A percentile compares a stretch with the other conserved stretches of the same genome.
These are phyloP conservation scores for Graphilbum fragrans DNA, from an alignment of 2,329 filamentous ascomycete genomes.

Conservation along the genomic window DNA sequence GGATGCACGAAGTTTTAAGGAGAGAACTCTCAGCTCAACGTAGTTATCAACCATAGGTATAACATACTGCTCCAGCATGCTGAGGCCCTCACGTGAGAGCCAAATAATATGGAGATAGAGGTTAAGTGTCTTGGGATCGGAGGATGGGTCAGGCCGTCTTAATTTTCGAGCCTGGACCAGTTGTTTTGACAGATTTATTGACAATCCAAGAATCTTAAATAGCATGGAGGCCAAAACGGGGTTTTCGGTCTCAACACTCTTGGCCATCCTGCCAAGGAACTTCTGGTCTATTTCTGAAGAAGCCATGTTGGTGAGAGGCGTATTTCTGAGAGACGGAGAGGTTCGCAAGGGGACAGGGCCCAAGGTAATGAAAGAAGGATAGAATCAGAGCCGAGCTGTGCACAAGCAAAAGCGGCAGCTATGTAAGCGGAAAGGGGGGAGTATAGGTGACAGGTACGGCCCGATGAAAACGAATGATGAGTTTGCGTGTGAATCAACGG, in stretches of 20 bases:
- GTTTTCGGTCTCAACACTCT: slow-evolving; percentile 64
- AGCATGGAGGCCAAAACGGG: slow-evolving; percentile 70
- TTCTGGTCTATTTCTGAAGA: slow-evolving; percentile 97
- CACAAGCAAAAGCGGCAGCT: too few species aligned
- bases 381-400: too few species aligned
- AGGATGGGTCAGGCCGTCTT: slow-evolving; percentile 67
- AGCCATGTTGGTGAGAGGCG: slow-evolving; percentile 66
- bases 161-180: slow-evolving; percentile 74
- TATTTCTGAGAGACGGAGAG: too few species aligned
- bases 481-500: too few species aligned
- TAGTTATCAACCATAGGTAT: slow-evolving; percentile 71
- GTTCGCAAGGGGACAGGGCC: too few species aligned
- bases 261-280: slow-evolving; percentile 82
- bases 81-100: slow-evolving; percentile 82
- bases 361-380: not conserved
- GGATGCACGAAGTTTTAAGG: slow-evolving; percentile 82
- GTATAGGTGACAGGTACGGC: too few species aligned
- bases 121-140: slow-evolving; percentile 66
- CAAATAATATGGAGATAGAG: slow-evolving; percentile 85
- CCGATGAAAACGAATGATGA: too few species aligned
- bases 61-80: slow-evolving; percentile 79
- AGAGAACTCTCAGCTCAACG: slow-evolving; percentile 76
- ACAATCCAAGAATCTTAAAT: slow-evolving; percentile 84
- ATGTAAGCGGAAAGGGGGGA: too few species aligned
- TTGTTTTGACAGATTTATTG: slow-evolving; percentile 74